phyloP scores from a whole-genome alignment of 116 monocot species.

The Phalaenopsis hybrid region DNA sequence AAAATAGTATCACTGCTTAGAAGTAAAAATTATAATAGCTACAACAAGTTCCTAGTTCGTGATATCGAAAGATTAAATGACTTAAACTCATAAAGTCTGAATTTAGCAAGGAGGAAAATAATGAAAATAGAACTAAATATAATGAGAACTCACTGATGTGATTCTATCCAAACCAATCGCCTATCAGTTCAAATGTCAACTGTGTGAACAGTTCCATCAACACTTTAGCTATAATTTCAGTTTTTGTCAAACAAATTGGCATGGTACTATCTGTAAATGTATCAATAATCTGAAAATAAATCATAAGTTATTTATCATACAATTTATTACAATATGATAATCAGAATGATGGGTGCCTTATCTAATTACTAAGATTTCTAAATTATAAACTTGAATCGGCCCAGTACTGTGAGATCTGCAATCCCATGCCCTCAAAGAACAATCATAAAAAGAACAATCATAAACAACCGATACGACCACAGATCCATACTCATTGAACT shows the following conservation, averaged over 20 bases:
- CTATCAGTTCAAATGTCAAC: no score
- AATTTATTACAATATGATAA: neutral
- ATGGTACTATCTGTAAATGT: slow-evolving; percentile 93
- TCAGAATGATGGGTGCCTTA: neutral
- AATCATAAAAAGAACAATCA: no score
- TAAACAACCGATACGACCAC: slow-evolving; percentile 10
- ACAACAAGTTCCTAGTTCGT: slow-evolving; percentile 56
- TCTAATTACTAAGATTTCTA: neutral
- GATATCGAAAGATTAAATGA: neutral
- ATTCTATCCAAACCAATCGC: no score
- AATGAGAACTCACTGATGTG: no score
- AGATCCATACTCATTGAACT: slow-evolving; percentile 87
- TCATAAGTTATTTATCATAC: neutral
- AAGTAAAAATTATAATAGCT: no score
- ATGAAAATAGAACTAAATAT: neutral
- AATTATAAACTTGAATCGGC: slow-evolving; percentile 72
- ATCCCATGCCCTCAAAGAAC: no score
- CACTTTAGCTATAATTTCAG: slow-evolving; percentile 93
- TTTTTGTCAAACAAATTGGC: slow-evolving; percentile 83
- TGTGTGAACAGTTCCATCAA: slow-evolving; percentile 95
- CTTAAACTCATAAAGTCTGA: neutral
- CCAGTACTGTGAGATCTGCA: slow-evolving; percentile 84
- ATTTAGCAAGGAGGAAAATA: neutral
- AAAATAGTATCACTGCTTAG: no score
- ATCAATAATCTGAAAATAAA: slow-evolving; percentile 53